Evolutionary conservation across 768 basidiomycete species (phyloP), one percentile per base, ranked within the genome.

Genomic region (Russula brevipes): DNA sequence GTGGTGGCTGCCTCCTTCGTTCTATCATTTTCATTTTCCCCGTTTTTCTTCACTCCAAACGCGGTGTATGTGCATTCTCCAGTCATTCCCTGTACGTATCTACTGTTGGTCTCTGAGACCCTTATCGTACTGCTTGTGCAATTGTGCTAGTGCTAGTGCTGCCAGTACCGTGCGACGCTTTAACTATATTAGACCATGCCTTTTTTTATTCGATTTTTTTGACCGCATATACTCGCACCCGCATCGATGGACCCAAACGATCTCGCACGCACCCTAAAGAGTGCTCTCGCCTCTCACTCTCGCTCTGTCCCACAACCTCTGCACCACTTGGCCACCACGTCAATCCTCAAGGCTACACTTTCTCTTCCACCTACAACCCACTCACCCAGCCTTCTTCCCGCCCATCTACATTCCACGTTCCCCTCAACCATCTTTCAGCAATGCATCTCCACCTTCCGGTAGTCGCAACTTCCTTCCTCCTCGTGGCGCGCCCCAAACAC

Each of bases 261-360:
- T 14, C 66, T 70, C 12, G 72, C 70, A 17, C 68, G 70, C 3
- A 66, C 71, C 2, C 60, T 73, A 6, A 58, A 69, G 10, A 64
- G 68, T 45, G 62, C 73, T 0, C 68, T 74, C 4, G 56, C 69
- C 11, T 72, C 24, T 24, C 24, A 74, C 59, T 73, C 75, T 16
- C 74, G 74, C 58, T 69, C 62, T 14, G 54, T 10, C 61, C 71
- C 73, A 19, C 71, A 71, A 24, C 24, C 56, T 63, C 65, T 36
- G 69, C 68, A 39, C 59, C 63, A 60, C 31, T 60, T 14, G n/a
- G 61, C 9, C 69, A 72, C 14, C 39, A 56, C 24, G 60, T 70
- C 8, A 75, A 75, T 2, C 53, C 72, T 5, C 70, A 73, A 38
- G 76, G 76, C 11, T 76, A 75, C 55, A 69, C 72, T 2, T 67